Evolutionary conservation across 2,329 filamentous ascomycete genomes (phyloP).

Genomic region (Ophiocordyceps polyrhachis-furcata): DNA sequence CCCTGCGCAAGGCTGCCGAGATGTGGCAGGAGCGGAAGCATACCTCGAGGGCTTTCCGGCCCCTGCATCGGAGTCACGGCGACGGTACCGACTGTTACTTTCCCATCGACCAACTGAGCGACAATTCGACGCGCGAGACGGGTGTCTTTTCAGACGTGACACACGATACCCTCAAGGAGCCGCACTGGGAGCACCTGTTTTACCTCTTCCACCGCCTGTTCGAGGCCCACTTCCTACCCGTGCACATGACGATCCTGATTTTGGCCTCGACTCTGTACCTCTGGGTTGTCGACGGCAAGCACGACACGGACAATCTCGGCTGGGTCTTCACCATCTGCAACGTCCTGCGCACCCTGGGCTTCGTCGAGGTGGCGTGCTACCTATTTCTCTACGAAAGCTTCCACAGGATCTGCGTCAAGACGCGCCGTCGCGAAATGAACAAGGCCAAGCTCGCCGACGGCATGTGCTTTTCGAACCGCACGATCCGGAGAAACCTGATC

Average conservation of each 20-base stretch:
- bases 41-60: conserved; percentile 34
- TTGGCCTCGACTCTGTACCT: conserved; percentile 42
- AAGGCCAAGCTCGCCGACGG: conserved; percentile 43
- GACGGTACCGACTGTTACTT: conserved; percentile 28
- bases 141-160: conserved; percentile 37
- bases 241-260: conserved; percentile 47
- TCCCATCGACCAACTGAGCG: conserved; percentile 23
- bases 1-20: conserved; percentile 36
- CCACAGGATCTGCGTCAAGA: conserved; percentile 40
- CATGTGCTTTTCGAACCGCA: conserved; percentile 45
- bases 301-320: conserved; percentile 31
- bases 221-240: conserved; percentile 53
- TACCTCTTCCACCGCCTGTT: conserved; percentile 49
- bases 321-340: conserved; percentile 44
- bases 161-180: conserved; percentile 29
- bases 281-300: conserved; percentile 29
- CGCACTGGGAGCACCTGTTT: conserved; percentile 35
- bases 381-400: conserved; percentile 50
- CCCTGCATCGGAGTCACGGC: conserved; percentile 30
- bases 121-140: conserved; percentile 22
- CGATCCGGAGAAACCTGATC: conserved; percentile 33
- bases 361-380: conserved; percentile 43
- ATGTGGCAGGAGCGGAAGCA: conserved; percentile 39
- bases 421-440: conserved; percentile 47
- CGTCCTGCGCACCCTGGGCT: conserved; percentile 38